Conservation (phyloP, 23 red algal species). For the Gracilaria vermiculophylla region DNA sequence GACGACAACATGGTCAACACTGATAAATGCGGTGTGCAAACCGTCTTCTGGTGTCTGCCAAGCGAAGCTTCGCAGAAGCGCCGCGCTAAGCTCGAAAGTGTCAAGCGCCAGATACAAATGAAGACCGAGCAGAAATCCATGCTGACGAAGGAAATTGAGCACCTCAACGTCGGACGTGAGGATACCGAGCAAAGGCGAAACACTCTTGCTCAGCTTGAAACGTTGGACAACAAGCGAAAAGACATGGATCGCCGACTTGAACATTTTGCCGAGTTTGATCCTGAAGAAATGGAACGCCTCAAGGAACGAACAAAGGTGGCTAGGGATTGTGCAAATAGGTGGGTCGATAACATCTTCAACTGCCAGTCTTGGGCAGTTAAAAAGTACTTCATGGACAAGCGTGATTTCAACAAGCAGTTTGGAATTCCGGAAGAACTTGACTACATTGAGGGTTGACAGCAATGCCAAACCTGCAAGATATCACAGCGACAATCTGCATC, state of each 20-base stretch:
- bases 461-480: too few species aligned
- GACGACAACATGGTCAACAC: conserved; percentile 91
- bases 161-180: conserved; percentile 42
- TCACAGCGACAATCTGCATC: too few species aligned
- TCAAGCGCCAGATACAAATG: conserved; percentile 1
- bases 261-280: conserved; percentile 73
- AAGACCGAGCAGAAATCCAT: conserved; percentile 2
- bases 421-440: conserved; percentile 79
- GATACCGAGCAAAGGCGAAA: conserved; percentile 41
- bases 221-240: conserved; percentile 9
- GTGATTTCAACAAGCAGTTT: conserved; percentile 87
- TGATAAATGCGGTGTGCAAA: conserved; percentile 98
- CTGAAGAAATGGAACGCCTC: conserved; percentile 67
- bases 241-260: conserved; percentile 48
- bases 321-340: conserved; percentile 75
- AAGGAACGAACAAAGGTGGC: conserved; percentile 36
- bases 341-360: conserved; percentile 92
- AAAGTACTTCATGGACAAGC: conserved; percentile 70
- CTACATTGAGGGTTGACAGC: conserved; percentile 65
- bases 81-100: neutral
- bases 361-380: conserved; percentile 67
- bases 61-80: conserved; percentile 84
- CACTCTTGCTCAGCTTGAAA: conserved; percentile 40
- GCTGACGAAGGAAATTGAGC: conserved; percentile 17
- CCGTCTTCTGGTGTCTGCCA: conserved; percentile 95